Percentiles rank a stretch among this genome's conserved stretches.
Conservation (phyloP, 495 filamentous ascomycete genomes). For the Aspergillus funiculosus region DNA sequence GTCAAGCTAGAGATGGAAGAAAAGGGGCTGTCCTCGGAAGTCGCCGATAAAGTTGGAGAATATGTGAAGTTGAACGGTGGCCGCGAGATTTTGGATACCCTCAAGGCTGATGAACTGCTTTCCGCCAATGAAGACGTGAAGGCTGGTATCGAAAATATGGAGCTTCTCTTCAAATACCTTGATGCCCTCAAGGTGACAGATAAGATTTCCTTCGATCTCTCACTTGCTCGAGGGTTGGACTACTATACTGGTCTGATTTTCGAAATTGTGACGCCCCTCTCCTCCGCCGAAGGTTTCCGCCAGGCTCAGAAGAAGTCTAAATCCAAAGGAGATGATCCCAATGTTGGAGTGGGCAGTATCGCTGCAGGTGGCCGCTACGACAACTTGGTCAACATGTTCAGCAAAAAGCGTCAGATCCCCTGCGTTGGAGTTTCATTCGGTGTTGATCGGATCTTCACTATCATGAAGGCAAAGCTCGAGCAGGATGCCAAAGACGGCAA, state of each 20-base stretch:
- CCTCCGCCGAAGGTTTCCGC: conserved; percentile 62
- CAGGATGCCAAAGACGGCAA: conserved; percentile 43
- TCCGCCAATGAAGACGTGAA: conserved; percentile 64
- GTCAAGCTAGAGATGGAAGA: conserved; percentile 93
- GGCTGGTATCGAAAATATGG: conserved; percentile 76
- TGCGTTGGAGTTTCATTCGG: conserved; percentile 95
- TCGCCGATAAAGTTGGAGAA: conserved; percentile 80
- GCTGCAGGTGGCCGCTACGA: conserved; percentile 92
- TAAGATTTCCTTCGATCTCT: conserved; percentile 73
- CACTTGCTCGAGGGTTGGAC: conserved; percentile 78
- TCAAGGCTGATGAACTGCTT: conserved; percentile 58
- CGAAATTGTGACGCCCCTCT: conserved; percentile 60
- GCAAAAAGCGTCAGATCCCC: conserved; percentile 73
- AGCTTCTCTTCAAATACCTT: conserved; percentile 72
- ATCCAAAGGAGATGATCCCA: conserved; percentile 71
- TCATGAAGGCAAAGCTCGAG: conserved; percentile 72
- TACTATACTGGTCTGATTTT: conserved; percentile 92
- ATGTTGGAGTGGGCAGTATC: conserved; percentile 76
- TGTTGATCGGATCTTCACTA: conserved; percentile 90
- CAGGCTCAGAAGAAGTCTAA: conserved; percentile 55
- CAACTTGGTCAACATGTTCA: conserved; percentile 90
- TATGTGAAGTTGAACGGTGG: conserved; percentile 67
- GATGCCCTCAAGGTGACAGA: conserved; percentile 66
- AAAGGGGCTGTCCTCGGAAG: conserved; percentile 67
- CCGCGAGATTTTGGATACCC: conserved; percentile 59